Conservation (phyloP, 768 basidiomycete genomes). For the Lentinula raphanica region DNA sequence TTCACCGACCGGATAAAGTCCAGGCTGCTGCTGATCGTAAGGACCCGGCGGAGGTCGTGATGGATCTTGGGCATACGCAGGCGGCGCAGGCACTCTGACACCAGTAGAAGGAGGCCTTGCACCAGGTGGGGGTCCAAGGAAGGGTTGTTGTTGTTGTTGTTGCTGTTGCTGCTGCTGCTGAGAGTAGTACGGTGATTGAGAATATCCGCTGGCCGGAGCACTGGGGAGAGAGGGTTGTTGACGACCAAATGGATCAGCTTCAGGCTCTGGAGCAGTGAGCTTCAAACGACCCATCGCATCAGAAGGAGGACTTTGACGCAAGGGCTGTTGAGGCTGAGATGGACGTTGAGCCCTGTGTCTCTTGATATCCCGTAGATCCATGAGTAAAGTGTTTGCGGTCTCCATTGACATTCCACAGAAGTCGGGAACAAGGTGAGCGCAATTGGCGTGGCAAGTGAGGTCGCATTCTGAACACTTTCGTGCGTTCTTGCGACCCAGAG, state of each 20-base stretch:
- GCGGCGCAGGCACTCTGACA: conserved; percentile 37
- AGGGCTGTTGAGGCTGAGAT: conserved; percentile 26
- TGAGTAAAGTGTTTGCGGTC: conserved; percentile 88
- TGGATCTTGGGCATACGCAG: conserved; percentile 40
- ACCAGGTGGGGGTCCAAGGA: conserved; percentile 19
- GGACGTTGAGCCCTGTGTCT: conserved; percentile 44
- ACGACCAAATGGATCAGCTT: conserved; percentile 31
- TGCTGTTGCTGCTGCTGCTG: conserved; percentile 27
- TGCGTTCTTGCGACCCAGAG: conserved; percentile 94
- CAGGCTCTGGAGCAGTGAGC: conserved; percentile 33
- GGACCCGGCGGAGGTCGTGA: conserved; percentile 21
- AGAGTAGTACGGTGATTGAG: conserved; percentile 36
- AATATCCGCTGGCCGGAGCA: conserved; percentile 32
- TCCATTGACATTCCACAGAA: conserved; percentile 99
- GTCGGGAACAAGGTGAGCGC: conserved; percentile 96
- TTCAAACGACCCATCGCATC: conserved; percentile 43
- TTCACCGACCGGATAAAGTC: conserved; percentile 22
- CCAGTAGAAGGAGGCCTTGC: conserved; percentile 34
- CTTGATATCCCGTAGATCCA: conserved; percentile 90
- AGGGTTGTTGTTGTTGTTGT: conserved; percentile 17
- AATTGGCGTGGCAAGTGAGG: conserved; percentile 95
- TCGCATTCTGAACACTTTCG: conserved; percentile 94
- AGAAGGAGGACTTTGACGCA: conserved; percentile 23
- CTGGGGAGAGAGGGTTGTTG: conserved; percentile 25
- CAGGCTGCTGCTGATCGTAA: conserved; percentile 23